Percentiles rank a stretch among this genome's conserved stretches.
Conservation (phyloP, 164 flowering plant genomes). For the Vitis cinerea region DNA sequence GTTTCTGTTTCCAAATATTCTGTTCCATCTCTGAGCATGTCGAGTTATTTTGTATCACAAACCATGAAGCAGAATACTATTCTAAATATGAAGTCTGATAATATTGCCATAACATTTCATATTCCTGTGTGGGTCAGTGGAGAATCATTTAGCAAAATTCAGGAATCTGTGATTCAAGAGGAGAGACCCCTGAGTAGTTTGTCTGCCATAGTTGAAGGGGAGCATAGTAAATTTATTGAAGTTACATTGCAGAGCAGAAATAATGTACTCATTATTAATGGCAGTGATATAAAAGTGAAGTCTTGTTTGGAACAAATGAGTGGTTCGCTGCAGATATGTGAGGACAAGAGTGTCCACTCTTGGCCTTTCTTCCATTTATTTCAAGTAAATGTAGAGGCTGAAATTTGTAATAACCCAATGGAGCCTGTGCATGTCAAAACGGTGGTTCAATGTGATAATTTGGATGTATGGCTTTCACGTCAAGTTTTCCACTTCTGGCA, state of each 20-base stretch:
- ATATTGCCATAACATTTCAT: conserved; percentile 47
- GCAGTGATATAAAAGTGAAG: conserved; percentile 30
- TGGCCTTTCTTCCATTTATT: conserved; percentile 63
- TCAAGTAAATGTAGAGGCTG: conserved; percentile 40
- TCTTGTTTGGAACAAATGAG: conserved; percentile 40
- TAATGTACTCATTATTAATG: conserved; percentile 39
- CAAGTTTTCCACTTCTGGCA: conserved; percentile 57
- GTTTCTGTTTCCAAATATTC: conserved; percentile 10
- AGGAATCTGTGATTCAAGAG: conserved; percentile 17
- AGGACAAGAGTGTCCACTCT: conserved; percentile 31
- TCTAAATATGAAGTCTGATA: conserved; percentile 43
- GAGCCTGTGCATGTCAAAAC: conserved; percentile 20
- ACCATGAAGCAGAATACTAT: conserved; percentile 12
- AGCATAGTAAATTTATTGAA: conserved; percentile 34
- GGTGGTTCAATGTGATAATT: conserved; percentile 40
- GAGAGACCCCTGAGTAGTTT: conserved; percentile 15
- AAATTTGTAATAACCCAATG: conserved; percentile 24
- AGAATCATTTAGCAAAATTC: conserved; percentile 12
- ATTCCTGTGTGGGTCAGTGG: conserved; percentile 42
- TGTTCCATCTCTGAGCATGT: conserved; percentile 11
- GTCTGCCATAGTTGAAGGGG: conserved; percentile 16
- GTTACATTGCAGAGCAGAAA: conserved; percentile 42
- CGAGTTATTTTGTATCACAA: conserved; percentile 13
- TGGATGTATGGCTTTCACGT: conserved; percentile 70
- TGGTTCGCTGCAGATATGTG: conserved; percentile 38